These are phyloP conservation scores for Coemansia sp. DNA, from an alignment of 192 early-diverging fungal genomes.

Conservation along the genomic window DNA sequence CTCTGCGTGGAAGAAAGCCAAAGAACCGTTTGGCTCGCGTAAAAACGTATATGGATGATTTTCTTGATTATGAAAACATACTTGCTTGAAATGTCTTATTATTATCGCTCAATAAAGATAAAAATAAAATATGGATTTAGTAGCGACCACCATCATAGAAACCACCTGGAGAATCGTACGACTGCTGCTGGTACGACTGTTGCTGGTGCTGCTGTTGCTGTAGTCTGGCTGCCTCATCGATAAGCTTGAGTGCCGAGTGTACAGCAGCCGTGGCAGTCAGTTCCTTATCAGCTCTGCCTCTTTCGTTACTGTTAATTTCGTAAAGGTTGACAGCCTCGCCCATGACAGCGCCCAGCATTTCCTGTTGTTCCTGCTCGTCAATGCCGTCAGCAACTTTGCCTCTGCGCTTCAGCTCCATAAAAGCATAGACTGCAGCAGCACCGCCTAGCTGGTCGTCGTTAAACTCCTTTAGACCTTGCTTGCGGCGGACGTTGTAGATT, in stretches of 20 bases:
- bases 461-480: conserved; percentile 1
- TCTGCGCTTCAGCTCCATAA: conserved; percentile 26
- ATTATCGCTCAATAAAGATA: no score
- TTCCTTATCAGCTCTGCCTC: conserved; percentile 44
- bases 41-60: conserved; percentile 38
- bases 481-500: conserved; percentile 29
- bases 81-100: neutral
- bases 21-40: conserved; percentile 15
- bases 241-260: conserved; percentile 42
- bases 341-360: conserved; percentile 45
- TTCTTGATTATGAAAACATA: conserved; percentile 40
- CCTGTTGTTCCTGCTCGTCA: conserved; percentile 42
- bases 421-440: conserved; percentile 44
- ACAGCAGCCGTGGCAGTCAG: conserved; percentile 40
- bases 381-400: neutral
- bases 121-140: conserved; percentile 7
- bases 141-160: conserved; percentile 11
- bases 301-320: conserved; percentile 17
- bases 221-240: conserved; percentile 31
- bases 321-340: conserved; percentile 39
- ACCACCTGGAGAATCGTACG: conserved; percentile 2
- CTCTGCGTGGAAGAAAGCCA: conserved; percentile 35
- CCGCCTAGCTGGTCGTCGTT: conserved; percentile 50
- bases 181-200: conserved; percentile 3
- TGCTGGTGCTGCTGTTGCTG: conserved; percentile 11